Evolutionary conservation across 805 yeast genomes (phyloP), one percentile per base, ranked within the genome.

Genomic region (Suhomyces prunicola): DNA sequence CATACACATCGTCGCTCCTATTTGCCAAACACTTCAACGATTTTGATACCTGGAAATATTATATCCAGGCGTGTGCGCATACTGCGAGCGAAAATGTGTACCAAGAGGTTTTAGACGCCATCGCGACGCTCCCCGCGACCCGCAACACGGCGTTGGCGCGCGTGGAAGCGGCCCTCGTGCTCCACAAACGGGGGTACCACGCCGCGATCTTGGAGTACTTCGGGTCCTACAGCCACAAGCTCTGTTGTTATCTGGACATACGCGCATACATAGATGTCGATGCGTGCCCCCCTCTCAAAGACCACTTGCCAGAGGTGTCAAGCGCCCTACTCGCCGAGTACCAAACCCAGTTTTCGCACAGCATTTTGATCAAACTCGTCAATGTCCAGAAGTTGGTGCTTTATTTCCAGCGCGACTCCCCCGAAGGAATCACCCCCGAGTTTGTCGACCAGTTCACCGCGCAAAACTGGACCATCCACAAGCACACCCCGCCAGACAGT

Each of bases 11-110:
- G 5, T 54, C 60, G 4, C 73, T 82, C 12, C 65, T 90, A 33
- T 70, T 77, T 15, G 72, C 69, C 4, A 69, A 78, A 23, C 66
- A 74, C 8, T 78, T 87, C 51, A 90, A 92, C 66, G 96, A 91
- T 65, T 92, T 83, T 75, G 80, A 82, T 52, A 82, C 90, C 39
- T 90, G 96, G 89, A 80, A 83, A 57, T 70, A 74, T 15, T 67
- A 39, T 39, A 39, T 39, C 23, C 42, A 39, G 42, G 42, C 42
- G 12, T 39, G 22, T 39, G 42, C 42, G 42, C 42, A 36, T 15
- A 17, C 5, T 15, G 41, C 24, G 3, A n/a, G 15, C 13, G 42
- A 39, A 39, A 39, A 39, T 19, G 22, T 19, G 24, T 39, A 39
- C 42, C 42, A 39, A 12, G 24, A 19, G 13, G 42, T 39, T n/a